Conservation (phyloP, 768 basidiomycete species). For the Cystobasidium tubakii region DNA sequence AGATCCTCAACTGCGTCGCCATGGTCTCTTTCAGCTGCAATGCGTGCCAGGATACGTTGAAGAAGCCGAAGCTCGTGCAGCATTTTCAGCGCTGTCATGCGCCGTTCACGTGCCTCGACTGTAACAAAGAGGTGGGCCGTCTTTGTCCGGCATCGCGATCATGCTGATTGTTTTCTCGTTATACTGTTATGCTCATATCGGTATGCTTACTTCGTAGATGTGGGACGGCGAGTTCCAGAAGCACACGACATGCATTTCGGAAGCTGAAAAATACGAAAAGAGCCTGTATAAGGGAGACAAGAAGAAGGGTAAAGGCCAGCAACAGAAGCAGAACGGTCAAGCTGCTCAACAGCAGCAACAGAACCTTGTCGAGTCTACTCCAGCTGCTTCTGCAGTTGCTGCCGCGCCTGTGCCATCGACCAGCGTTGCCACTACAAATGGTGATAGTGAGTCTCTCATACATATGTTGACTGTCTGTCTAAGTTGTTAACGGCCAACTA, state of each 20-base stretch:
- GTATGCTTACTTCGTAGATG: no score
- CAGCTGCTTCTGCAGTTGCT: not conserved
- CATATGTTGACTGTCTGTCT: not conserved
- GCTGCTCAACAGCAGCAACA: constrained; percentile 4
- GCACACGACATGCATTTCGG: constrained; percentile 36
- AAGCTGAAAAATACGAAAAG: constrained; percentile 37
- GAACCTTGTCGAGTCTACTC: not conserved
- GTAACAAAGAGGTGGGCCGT: constrained; percentile 15
- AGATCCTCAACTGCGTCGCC: not conserved
- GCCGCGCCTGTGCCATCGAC: constrained; percentile 23
- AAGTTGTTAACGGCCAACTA: not conserved
- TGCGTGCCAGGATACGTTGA: constrained; percentile 29
- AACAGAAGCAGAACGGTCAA: constrained; percentile 11
- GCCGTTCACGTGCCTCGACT: constrained; percentile 37
- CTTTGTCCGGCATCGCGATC: not conserved
- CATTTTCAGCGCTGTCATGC: constrained; percentile 30
- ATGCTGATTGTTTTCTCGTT: not conserved
- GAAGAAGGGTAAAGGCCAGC: constrained; percentile 31
- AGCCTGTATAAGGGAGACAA: constrained; percentile 33
- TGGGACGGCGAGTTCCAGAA: constrained; percentile 32
- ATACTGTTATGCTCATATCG: no score
- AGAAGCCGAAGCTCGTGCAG: constrained; percentile 37
- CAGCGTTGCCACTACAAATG: not conserved
- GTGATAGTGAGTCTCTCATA: not conserved
- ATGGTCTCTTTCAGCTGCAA: constrained; percentile 16